Evolutionary conservation across 805 yeast species (phyloP).

Genomic region (Dipodascus geniculatus): DNA sequence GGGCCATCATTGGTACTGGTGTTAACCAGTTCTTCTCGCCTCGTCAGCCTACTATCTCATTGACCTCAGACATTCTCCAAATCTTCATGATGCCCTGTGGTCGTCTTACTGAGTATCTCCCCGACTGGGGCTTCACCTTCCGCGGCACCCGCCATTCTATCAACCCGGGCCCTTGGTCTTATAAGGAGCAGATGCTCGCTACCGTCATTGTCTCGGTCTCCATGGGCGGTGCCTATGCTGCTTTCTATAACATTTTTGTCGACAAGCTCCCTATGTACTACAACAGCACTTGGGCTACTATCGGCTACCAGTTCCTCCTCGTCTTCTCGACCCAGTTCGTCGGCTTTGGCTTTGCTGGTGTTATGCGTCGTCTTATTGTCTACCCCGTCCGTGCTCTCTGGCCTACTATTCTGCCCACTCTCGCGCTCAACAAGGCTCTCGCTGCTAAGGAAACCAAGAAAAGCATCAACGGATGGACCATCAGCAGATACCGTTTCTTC

Average conservation of each 20-base stretch:
- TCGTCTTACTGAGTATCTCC: constrained; percentile 28
- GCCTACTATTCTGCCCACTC: constrained; percentile 39
- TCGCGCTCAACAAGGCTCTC: constrained; percentile 39
- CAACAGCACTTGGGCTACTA: constrained; percentile 21
- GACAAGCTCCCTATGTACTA: constrained; percentile 11
- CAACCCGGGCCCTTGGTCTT: constrained; percentile 53
- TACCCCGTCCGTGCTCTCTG: constrained; percentile 42
- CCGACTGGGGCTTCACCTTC: constrained; percentile 34
- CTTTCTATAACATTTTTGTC: constrained; percentile 8
- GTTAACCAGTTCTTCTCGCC: constrained; percentile 33
- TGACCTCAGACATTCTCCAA: constrained; percentile 41
- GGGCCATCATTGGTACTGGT: constrained; percentile 35
- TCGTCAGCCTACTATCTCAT: constrained; percentile 38
- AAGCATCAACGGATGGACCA: constrained; percentile 46
- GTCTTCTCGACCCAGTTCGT: constrained; percentile 45
- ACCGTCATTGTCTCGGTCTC: constrained; percentile 32
- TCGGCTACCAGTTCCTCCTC: constrained; percentile 43
- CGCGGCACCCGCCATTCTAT: constrained; percentile 32
- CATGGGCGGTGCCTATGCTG: constrained; percentile 7
- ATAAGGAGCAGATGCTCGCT: constrained; percentile 54
- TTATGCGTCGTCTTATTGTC: constrained; percentile 45
- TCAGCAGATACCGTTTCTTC: constrained; percentile 41
- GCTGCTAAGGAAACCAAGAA: constrained; percentile 31
- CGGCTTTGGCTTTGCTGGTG: constrained; percentile 58
- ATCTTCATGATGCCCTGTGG: constrained; percentile 53